phyloP scores from a whole-genome alignment of 352 stramenopile species.

The Phytopythium sindhum region DNA sequence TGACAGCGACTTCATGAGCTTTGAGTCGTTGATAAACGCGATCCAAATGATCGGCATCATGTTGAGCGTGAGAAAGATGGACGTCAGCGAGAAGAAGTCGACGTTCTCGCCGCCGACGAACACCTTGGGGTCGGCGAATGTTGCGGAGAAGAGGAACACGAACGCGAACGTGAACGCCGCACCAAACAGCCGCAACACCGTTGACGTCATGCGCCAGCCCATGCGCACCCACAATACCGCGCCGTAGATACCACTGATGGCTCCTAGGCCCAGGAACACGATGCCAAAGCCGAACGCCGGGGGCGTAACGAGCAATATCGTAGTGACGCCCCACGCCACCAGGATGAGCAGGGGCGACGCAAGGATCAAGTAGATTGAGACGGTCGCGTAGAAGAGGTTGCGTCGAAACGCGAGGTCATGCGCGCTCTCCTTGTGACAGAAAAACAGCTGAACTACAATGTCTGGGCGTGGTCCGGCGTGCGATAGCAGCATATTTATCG shows the following conservation, averaged over 20 bases:
- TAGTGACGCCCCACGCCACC: slow-evolving; percentile 69
- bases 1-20: slow-evolving; percentile 79
- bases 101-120: slow-evolving; percentile 63
- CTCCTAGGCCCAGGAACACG: slow-evolving; percentile 65
- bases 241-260: slow-evolving; percentile 40
- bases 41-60: slow-evolving; percentile 91
- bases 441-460: slow-evolving; percentile 72
- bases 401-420: slow-evolving; percentile 67
- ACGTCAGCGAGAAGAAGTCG: slow-evolving; percentile 77
- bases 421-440: slow-evolving; percentile 67
- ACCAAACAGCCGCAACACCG: slow-evolving; percentile 47
- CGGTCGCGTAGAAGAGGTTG: slow-evolving; percentile 75
- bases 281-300: slow-evolving; percentile 76
- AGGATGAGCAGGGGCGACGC: slow-evolving; percentile 54
- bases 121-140: slow-evolving; percentile 73
- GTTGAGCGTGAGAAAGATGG: slow-evolving; percentile 82
- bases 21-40: slow-evolving; percentile 86
- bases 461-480: slow-evolving; percentile 31
- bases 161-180: slow-evolving; percentile 60
- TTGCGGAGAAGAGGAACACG: slow-evolving; percentile 76
- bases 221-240: slow-evolving; percentile 58
- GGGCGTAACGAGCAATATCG: slow-evolving; percentile 64
- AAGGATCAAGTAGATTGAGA: slow-evolving; percentile 53
- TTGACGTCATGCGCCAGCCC: slow-evolving; percentile 79
- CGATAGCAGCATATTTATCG: not conserved